A percentile compares a stretch with the other conserved stretches of the same genome.
Evolutionary conservation across 2,329 filamentous ascomycete species (phyloP).

Genomic region (Diaporthe amygdali): DNA sequence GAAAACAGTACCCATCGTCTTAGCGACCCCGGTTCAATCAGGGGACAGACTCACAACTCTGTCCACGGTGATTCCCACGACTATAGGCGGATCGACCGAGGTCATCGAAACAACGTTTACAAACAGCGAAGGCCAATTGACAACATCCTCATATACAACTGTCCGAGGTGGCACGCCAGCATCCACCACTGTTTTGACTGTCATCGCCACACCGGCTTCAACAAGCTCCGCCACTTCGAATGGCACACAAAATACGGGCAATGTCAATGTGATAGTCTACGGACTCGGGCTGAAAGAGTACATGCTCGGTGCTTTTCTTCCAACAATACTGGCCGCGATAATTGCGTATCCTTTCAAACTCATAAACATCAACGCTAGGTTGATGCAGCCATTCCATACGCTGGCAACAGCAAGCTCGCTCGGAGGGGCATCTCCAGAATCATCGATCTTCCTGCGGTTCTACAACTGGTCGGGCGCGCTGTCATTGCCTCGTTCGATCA

Average conservation of each 20-base stretch:
- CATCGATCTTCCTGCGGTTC: slow-evolving; percentile 16
- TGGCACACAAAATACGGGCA: not conserved
- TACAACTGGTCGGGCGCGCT: slow-evolving; percentile 1
- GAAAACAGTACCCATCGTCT: not conserved
- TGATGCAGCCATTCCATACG: slow-evolving; percentile 24
- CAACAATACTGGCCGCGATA: slow-evolving; percentile 20
- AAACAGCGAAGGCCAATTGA: not conserved
- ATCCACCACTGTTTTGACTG: not conserved
- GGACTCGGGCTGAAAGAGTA: slow-evolving; percentile 4
- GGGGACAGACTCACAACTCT: not conserved
- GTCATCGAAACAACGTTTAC: not conserved
- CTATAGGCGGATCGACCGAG: not conserved
- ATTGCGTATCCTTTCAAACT: slow-evolving; percentile 18
- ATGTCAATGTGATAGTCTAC: not conserved
- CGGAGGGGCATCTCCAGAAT: not conserved
- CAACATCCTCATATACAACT: not conserved
- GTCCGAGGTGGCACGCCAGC: not conserved
- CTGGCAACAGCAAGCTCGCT: not conserved
- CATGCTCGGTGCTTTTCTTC: slow-evolving; percentile 19
- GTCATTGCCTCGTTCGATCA: slow-evolving; percentile 1
- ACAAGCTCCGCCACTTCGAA: not conserved
- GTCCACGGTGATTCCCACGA: not conserved
- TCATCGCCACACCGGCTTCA: not conserved
- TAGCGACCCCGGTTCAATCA: not conserved
- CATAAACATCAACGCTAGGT: slow-evolving; percentile 24